Conservation (phyloP, 768 basidiomycete genomes). For the Leucocoprinus birnbaumii region DNA sequence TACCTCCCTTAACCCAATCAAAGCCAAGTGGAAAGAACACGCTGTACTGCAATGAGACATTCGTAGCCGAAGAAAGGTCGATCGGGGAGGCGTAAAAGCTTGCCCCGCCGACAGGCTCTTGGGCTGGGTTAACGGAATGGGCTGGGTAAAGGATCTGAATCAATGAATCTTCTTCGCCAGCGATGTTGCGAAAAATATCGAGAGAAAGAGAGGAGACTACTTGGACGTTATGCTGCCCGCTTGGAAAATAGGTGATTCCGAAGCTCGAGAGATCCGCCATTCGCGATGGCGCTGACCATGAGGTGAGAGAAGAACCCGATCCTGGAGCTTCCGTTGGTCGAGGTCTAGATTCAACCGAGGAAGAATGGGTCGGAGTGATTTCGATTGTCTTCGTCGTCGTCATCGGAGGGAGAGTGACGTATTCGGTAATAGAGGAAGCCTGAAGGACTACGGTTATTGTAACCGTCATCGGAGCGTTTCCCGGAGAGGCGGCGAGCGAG, state of each 20-base stretch:
- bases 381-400: neutral
- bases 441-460: neutral
- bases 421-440: neutral
- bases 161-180: neutral
- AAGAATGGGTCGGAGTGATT: neutral
- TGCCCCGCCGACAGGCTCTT: slow-evolving; percentile 51
- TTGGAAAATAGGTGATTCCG: neutral
- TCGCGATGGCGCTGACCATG: neutral
- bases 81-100: slow-evolving; percentile 63
- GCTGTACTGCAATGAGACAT: slow-evolving; percentile 59
- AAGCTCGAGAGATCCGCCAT: neutral
- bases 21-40: slow-evolving; percentile 63
- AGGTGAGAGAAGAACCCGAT: neutral
- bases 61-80: slow-evolving; percentile 57
- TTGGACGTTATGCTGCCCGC: neutral
- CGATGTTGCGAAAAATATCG: neutral
- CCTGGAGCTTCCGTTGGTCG: neutral
- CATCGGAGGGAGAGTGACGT: neutral
- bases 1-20: slow-evolving; percentile 63
- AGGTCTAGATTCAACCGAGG: neutral
- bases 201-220: neutral
- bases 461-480: neutral
- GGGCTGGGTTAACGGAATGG: slow-evolving; percentile 51
- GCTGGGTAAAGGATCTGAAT: slow-evolving; percentile 36
- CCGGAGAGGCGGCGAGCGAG: too few relatives aligned